Conservation (phyloP, 805 yeast species). For the Alloascoidea hylecoeti region DNA sequence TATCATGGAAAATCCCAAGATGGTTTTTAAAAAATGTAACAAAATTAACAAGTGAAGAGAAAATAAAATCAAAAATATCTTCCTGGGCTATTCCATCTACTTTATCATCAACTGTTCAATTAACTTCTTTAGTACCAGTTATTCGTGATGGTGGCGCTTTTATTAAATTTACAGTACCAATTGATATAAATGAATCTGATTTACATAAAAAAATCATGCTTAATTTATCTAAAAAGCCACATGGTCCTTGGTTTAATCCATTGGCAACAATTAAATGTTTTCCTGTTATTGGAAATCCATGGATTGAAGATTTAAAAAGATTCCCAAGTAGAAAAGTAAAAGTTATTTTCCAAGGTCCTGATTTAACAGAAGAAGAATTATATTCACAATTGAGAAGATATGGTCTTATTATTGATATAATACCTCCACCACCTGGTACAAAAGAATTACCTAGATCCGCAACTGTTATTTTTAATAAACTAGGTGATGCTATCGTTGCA, state of each 20-base stretch:
- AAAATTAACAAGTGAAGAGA: constrained; percentile 2
- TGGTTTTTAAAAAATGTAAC: constrained; percentile 3
- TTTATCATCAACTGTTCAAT: constrained; percentile 16
- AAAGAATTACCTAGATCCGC: constrained; percentile 37
- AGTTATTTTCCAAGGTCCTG: constrained; percentile 64
- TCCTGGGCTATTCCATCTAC: constrained; percentile 12
- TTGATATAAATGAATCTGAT: constrained; percentile 29
- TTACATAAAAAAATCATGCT: constrained; percentile 35
- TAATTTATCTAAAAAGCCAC: constrained; percentile 17
- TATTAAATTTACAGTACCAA: constrained; percentile 59
- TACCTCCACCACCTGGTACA: constrained; percentile 31
- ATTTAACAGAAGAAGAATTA: constrained; percentile 65
- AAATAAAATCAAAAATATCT: constrained; percentile 7
- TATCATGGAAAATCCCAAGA: constrained; percentile 3
- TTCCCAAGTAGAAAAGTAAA: constrained; percentile 51
- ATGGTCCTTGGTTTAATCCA: constrained; percentile 20
- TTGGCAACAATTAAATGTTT: constrained; percentile 38
- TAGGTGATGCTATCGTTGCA: constrained; percentile 69
- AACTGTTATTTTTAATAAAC: constrained; percentile 35
- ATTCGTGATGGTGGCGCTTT: constrained; percentile 89
- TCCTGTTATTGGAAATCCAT: constrained; percentile 85
- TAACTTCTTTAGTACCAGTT: constrained; percentile 54
- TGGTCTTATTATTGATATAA: constrained; percentile 68
- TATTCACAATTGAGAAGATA: constrained; percentile 77
- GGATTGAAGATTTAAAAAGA: constrained; percentile 88